Evolutionary conservation across 306 rosid species (phyloP).

Genomic region (Trifolium pratense): DNA sequence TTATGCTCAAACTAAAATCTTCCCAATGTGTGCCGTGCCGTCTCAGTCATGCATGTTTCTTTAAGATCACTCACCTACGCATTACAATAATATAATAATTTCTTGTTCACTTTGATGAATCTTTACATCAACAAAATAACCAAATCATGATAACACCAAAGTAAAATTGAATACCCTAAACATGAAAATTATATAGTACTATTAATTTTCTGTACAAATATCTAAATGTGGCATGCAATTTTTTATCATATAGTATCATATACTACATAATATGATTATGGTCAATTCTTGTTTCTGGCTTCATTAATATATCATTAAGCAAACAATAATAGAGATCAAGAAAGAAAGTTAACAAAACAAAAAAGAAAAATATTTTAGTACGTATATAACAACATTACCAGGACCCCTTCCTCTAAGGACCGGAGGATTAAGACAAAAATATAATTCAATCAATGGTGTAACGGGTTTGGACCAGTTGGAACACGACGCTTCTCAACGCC

Average conservation of each 20-base stretch:
- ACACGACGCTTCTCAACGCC: conserved; percentile 91
- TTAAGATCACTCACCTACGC: conserved; percentile 38
- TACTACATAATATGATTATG: conserved; percentile 32
- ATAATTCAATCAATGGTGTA: conserved; percentile 65
- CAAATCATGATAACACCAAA: conserved; percentile 41
- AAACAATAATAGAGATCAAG: not conserved
- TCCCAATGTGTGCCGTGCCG: conserved; percentile 53
- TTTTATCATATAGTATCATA: not conserved
- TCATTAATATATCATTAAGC: conserved; percentile 34
- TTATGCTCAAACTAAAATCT: conserved; percentile 45
- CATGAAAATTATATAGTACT: conserved; percentile 12
- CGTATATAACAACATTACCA: conserved; percentile 10
- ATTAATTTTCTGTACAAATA: conserved; percentile 39
- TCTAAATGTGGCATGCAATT: conserved; percentile 34
- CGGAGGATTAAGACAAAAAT: not conserved
- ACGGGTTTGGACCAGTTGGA: conserved; percentile 95
- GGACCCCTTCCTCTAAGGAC: not conserved
- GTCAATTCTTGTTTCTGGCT: conserved; percentile 30
- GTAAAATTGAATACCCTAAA: conserved; percentile 31
- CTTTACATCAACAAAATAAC: conserved; percentile 45
- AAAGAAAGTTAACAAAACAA: conserved; percentile 1
- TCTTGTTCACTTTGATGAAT: conserved; percentile 33
- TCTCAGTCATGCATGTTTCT: conserved; percentile 53
- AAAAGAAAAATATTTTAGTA: conserved; percentile 6
- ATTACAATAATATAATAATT: conserved; percentile 4